These are phyloP conservation scores for Thermomucor indicae-seudaticae DNA, from an alignment of 371 early-diverging fungal genomes.

Conservation along the genomic window DNA sequence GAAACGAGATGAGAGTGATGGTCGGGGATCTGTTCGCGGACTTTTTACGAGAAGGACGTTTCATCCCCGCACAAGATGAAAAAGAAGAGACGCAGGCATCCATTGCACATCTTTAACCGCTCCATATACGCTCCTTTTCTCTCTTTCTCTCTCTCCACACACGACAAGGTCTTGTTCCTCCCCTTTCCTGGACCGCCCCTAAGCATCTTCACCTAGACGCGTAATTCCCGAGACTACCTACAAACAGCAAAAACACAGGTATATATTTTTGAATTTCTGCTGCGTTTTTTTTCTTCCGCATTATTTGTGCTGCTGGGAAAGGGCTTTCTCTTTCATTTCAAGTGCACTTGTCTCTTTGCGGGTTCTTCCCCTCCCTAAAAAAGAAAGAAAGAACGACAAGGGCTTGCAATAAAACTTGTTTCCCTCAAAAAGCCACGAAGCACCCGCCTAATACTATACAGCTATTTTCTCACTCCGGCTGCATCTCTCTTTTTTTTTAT, in stretches of 20 bases:
- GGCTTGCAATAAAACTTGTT: too few relatives aligned
- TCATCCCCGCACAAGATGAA: not conserved
- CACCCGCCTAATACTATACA: constrained; percentile 1
- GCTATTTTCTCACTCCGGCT: constrained; percentile 1
- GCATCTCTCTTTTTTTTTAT: too few relatives aligned
- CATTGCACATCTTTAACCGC: not conserved
- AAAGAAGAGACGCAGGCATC: not conserved
- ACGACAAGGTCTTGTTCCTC: not conserved
- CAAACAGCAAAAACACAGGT: not conserved
- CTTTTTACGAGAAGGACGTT: not conserved
- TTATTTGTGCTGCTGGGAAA: too few relatives aligned
- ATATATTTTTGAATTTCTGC: not conserved
- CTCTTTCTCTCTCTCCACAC: not conserved
- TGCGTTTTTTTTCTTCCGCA: not conserved
- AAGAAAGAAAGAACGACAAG: too few relatives aligned
- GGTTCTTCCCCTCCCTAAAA: not conserved
- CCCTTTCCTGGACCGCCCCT: not conserved
- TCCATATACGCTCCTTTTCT: constrained; percentile 7
- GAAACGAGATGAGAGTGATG: too few relatives aligned
- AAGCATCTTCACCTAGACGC: not conserved
- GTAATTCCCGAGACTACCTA: not conserved
- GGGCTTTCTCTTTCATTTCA: too few relatives aligned
- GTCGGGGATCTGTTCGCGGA: not conserved
- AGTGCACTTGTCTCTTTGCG: not conserved
- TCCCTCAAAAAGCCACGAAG: constrained; percentile 9